These are phyloP conservation scores for Mycena sanguinolenta DNA, from an alignment of 768 basidiomycete species.

Conservation along the genomic window DNA sequence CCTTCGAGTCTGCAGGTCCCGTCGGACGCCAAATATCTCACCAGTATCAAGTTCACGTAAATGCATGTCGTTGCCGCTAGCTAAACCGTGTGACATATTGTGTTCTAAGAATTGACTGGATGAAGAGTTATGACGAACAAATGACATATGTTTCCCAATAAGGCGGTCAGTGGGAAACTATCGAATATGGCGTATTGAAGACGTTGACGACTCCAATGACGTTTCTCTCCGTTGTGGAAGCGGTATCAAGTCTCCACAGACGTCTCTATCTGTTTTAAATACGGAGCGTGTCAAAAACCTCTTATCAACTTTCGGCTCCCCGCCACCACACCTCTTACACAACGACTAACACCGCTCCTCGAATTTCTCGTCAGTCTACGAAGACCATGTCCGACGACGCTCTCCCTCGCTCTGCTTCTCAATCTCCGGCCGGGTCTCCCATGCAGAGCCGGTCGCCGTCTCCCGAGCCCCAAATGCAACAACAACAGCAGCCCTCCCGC, in stretches of 20 bases:
- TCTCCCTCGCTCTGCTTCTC: slow-evolving; percentile 4
- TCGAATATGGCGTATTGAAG: background rate
- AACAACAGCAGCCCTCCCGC: slow-evolving; percentile 11
- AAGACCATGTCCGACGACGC: slow-evolving; percentile 13
- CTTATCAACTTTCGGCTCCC: background rate
- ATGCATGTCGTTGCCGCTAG: too few species aligned
- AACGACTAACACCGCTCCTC: background rate
- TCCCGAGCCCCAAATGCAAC: slow-evolving; percentile 25
- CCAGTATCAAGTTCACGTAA: too few species aligned
- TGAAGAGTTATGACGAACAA: too few species aligned
- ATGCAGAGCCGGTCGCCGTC: slow-evolving; percentile 8
- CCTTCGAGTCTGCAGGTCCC: too few species aligned
- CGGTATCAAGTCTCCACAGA: background rate
- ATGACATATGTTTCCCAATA: too few species aligned
- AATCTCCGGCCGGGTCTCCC: slow-evolving; percentile 4
- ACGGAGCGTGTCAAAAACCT: background rate
- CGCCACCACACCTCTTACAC: too few species aligned
- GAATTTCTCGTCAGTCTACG: background rate
- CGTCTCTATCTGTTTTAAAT: background rate
- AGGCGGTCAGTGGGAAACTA: too few species aligned
- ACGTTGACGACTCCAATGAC: too few species aligned
- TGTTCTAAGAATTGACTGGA: too few species aligned
- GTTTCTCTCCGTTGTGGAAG: background rate
- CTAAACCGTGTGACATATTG: too few species aligned
- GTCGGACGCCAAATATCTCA: too few species aligned